Percentiles rank a stretch among this genome's conserved stretches.
phyloP scores from a whole-genome alignment of 2,329 filamentous ascomycete genomes.

The Rutstroemia sp. region DNA sequence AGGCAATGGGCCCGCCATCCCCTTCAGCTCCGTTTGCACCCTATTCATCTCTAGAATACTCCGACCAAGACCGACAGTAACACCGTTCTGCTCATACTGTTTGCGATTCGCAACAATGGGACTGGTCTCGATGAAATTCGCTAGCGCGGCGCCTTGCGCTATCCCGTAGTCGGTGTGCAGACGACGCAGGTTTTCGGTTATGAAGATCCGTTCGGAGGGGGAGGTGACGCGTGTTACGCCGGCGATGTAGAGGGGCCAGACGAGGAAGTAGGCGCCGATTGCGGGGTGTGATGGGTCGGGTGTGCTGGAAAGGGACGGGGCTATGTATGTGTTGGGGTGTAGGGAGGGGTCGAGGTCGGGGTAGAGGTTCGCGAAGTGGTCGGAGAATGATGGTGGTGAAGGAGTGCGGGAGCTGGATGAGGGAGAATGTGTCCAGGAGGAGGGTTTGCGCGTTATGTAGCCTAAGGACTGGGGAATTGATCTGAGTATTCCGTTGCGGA shows the following conservation, averaged over 20 bases:
- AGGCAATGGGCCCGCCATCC: not conserved
- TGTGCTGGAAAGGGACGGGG: not conserved
- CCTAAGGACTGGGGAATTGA: slow-evolving; percentile 16
- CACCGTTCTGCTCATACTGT: not conserved
- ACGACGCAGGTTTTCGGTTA: slow-evolving; percentile 34
- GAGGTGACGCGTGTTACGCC: slow-evolving; percentile 8
- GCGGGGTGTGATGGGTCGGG: not conserved
- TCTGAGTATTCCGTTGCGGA: slow-evolving; percentile 16
- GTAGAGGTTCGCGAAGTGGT: not conserved
- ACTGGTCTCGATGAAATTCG: slow-evolving; percentile 17
- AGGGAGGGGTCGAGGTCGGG: not conserved
- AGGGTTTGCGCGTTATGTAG: slow-evolving; percentile 12
- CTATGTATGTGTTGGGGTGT: not conserved
- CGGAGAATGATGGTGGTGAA: not conserved
- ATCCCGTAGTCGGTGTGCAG: slow-evolving; percentile 49
- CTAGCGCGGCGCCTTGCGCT: slow-evolving; percentile 45
- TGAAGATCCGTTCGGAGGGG: not conserved
- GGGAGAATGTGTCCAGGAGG: not conserved
- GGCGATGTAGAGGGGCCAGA: slow-evolving; percentile 18
- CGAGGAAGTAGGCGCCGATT: slow-evolving; percentile 14
- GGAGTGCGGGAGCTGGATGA: not conserved
- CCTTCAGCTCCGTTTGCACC: not conserved
- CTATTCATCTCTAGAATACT: not conserved
- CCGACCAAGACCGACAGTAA: slow-evolving; percentile 3
- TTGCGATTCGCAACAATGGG: not conserved